phyloP scores from a whole-genome alignment of 2,329 filamentous ascomycete species.

The Mycocentrospora acerina region DNA sequence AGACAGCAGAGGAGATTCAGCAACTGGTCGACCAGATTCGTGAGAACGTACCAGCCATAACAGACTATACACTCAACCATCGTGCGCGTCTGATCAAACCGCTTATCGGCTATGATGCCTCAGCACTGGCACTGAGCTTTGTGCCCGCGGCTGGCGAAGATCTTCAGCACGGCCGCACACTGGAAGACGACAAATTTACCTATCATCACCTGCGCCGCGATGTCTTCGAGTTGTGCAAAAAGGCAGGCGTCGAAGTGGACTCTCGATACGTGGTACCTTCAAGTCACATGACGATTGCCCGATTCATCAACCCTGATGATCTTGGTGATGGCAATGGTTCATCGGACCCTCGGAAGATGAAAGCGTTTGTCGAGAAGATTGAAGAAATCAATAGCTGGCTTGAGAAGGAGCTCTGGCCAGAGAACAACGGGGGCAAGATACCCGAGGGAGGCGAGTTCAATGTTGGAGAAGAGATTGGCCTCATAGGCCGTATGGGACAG shows the following conservation, averaged over 20 bases:
- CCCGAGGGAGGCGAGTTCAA: slow-evolving; percentile 70
- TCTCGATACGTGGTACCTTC: slow-evolving; percentile 87
- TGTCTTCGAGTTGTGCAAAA: slow-evolving; percentile 63
- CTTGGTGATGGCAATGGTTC: slow-evolving; percentile 46
- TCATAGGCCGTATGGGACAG: slow-evolving; percentile 72
- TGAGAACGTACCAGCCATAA: slow-evolving; percentile 60
- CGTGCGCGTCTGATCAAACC: slow-evolving; percentile 79
- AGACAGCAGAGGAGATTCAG: slow-evolving; percentile 68
- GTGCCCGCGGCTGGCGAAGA: slow-evolving; percentile 72
- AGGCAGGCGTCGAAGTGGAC: slow-evolving; percentile 67
- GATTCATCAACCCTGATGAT: slow-evolving; percentile 72
- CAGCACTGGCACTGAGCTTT: slow-evolving; percentile 84
- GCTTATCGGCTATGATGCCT: slow-evolving; percentile 78
- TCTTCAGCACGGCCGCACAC: slow-evolving; percentile 33
- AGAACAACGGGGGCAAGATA: slow-evolving; percentile 41
- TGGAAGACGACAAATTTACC: slow-evolving; percentile 67
- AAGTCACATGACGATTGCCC: slow-evolving; percentile 82
- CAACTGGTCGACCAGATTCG: slow-evolving; percentile 60
- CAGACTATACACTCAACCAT: slow-evolving; percentile 66
- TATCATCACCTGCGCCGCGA: slow-evolving; percentile 90
- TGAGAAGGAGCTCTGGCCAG: slow-evolving; percentile 68
- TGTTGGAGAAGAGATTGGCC: slow-evolving; percentile 80
- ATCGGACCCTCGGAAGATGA: slow-evolving; percentile 57
- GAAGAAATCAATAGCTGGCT: slow-evolving; percentile 79
- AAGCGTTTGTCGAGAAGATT: slow-evolving; percentile 67